phyloP scores from a whole-genome alignment of 2,329 filamentous ascomycete genomes.

The Paraphoma sp. region DNA sequence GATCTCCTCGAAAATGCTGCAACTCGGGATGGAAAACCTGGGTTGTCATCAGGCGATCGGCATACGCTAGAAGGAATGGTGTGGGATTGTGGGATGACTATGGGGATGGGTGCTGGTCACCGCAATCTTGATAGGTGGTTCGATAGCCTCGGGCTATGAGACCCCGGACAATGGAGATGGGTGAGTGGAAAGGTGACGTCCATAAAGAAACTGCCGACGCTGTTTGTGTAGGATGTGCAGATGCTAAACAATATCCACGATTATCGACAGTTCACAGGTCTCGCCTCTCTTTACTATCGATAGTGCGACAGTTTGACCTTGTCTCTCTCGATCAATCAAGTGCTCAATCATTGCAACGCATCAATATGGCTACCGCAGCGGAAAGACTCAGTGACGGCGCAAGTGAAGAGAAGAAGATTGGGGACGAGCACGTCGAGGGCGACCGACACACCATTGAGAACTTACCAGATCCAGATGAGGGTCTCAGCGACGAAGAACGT shows the following conservation, averaged over 20 bases:
- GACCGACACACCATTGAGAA: constrained; percentile 22
- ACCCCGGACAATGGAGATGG: neutral
- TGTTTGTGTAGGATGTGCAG: neutral
- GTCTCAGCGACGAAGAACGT: constrained; percentile 68
- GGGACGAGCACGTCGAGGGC: constrained; percentile 13
- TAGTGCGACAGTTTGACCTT: too few relatives aligned
- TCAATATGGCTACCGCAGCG: constrained; percentile 28
- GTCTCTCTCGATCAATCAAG: too few relatives aligned
- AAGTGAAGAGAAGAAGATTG: constrained; percentile 31
- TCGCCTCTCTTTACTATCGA: too few relatives aligned
- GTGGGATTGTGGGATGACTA: constrained; percentile 10
- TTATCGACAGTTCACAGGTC: too few relatives aligned
- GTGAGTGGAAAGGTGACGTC: neutral
- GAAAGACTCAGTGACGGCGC: constrained; percentile 25
- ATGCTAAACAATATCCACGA: neutral
- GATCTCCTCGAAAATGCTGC: neutral
- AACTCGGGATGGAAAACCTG: neutral
- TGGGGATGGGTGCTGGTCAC: neutral
- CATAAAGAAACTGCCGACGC: neutral
- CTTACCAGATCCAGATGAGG: constrained; percentile 66
- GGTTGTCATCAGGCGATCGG: constrained; percentile 13
- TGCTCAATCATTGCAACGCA: neutral
- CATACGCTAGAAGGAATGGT: constrained; percentile 17
- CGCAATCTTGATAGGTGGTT: constrained; percentile 12
- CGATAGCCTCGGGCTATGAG: constrained; percentile 20